These are phyloP conservation scores for Quercus alba DNA, from an alignment of 306 rosid genomes.

Conservation along the genomic window DNA sequence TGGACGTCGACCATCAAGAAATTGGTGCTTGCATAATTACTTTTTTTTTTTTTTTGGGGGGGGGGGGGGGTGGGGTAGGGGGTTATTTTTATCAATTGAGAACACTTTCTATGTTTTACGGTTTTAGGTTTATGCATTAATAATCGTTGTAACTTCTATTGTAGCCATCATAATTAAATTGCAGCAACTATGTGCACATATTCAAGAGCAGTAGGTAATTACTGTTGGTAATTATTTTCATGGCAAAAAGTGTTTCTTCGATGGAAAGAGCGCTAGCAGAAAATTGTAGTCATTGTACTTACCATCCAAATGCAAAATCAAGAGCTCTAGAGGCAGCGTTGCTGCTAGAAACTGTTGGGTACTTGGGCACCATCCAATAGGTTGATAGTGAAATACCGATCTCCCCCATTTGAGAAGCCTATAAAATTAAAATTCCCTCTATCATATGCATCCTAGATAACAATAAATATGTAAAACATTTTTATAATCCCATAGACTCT, in stretches of 20 bases:
- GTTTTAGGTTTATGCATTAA: too few relatives aligned
- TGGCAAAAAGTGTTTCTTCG: neutral
- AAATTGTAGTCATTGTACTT: neutral
- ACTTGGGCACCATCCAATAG: conserved; percentile 36
- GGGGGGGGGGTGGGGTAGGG: too few relatives aligned
- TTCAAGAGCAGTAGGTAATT: too few relatives aligned
- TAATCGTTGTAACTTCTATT: too few relatives aligned
- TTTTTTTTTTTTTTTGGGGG: too few relatives aligned
- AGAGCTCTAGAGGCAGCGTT: conserved; percentile 37
- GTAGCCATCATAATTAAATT: too few relatives aligned
- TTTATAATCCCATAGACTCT: too few relatives aligned
- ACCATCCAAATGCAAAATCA: conserved; percentile 52
- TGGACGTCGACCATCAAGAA: too few relatives aligned
- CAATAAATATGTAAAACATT: neutral
- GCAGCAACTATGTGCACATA: too few relatives aligned
- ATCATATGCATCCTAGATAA: neutral
- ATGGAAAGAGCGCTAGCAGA: neutral
- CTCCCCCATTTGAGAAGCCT: conserved; percentile 38
- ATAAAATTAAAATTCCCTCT: neutral
- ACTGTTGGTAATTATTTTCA: neutral
- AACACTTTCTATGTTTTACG: too few relatives aligned
- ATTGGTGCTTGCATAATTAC: too few relatives aligned
- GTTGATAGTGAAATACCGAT: conserved; percentile 40
- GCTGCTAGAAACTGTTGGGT: conserved; percentile 15
- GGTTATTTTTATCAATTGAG: too few relatives aligned